Base-by-base conservation (phyloP, 1,284 basidiomycete species). In the Boletus semigastroideus region DNA sequence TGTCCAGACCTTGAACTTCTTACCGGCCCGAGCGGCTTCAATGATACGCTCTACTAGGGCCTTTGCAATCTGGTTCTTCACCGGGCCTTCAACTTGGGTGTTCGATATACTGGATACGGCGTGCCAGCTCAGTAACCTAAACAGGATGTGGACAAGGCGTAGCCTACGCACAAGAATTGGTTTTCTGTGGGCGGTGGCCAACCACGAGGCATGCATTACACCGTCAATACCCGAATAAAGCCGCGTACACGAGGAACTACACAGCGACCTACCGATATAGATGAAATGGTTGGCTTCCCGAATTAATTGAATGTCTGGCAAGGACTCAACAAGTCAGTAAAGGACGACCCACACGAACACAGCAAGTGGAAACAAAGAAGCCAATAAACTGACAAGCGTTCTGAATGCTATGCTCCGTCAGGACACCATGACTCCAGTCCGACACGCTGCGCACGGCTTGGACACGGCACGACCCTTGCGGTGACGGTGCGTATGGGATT, bases 381-480 rank as follows among this genome's bases (percentile, higher is more conserved):
- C 53, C 30, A 48, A 42, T 7, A 49, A 19, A 81, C 88, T 68
- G 65, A 92, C 89, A 92, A 49, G 90, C 90, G 60, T 87, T 84
- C 72, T 94, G 92, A 52, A 95, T 90, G 68, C 87, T 90, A 58
- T 84, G 79, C 68, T 95, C 92, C 2, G 83, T 86, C 58, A 94
- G 75, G 20, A 93, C 88, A 17, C 94, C 94, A 65, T 94, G 91
- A 65, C 87, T 91, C 93, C 93, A 97, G 70, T 97, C 94, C 4
- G 79, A 84, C 16, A 93, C 87, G 56, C 90, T 92, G 48, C 93
- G 80, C 30, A 92, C 76, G 17, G 81, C 90, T 70, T 94, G 92
- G 16, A 93, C 86, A 25, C 74, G 75, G 60, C 85, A 86, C 10
- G 74, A 76, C 1, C 78, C 77, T 16, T 78, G 72, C 11, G 73